Percentiles rank a stretch among this genome's conserved stretches.
These are phyloP conservation scores for Eucalyptus marginata DNA, from an alignment of 345 rosid species.

Conservation along the genomic window DNA sequence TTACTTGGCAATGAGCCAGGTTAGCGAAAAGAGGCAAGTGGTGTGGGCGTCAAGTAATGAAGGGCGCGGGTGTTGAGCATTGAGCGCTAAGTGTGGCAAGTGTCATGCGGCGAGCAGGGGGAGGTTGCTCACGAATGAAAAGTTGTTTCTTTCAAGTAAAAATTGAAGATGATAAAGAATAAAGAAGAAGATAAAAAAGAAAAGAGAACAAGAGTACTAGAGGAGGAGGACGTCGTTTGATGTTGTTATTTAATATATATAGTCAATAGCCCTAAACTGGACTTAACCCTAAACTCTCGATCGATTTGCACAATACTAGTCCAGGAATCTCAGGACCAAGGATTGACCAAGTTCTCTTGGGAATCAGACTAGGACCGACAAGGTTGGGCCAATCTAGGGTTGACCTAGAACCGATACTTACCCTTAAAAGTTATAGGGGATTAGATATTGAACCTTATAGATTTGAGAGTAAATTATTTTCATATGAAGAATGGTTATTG, in stretches of 20 bases:
- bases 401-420: fast-evolving
- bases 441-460: neutral
- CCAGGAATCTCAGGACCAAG: fast-evolving
- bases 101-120: fast-evolving
- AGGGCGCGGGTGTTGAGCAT: fast-evolving
- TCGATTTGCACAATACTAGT: fast-evolving
- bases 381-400: fast-evolving
- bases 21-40: fast-evolving
- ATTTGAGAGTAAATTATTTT: neutral
- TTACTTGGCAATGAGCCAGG: too few relatives aligned
- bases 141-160: too few relatives aligned
- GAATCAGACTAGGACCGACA: fast-evolving
- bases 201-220: fast-evolving
- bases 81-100: too few relatives aligned
- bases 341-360: too few relatives aligned
- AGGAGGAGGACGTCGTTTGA: too few relatives aligned
- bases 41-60: fast-evolving
- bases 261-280: too few relatives aligned
- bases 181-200: too few relatives aligned
- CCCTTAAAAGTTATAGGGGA: neutral
- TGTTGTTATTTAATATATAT: too few relatives aligned
- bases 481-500: neutral
- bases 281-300: too few relatives aligned
- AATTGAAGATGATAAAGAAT: too few relatives aligned
- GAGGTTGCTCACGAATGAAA: too few relatives aligned